phyloP scores from a whole-genome alignment of 2,329 filamentous ascomycete genomes.

The Thielaviopsis euricoi region DNA sequence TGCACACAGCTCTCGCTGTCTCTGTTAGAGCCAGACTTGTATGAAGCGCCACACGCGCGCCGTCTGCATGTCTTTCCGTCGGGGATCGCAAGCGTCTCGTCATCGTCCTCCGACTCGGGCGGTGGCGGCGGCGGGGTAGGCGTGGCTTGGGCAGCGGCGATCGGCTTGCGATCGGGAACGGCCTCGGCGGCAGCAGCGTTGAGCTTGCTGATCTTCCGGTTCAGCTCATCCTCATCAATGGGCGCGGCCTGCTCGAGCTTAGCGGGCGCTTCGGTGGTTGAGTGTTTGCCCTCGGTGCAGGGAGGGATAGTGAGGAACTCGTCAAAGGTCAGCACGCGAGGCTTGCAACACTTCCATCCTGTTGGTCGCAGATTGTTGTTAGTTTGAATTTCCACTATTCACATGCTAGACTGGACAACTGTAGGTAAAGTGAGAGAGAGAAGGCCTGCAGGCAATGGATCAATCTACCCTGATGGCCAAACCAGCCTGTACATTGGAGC shows the following conservation, averaged over 20 bases:
- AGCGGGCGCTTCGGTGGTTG: constrained; percentile 58
- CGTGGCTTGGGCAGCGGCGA: constrained; percentile 26
- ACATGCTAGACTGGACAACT: background rate
- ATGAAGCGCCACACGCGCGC: constrained; percentile 53
- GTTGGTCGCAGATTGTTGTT: constrained; percentile 4
- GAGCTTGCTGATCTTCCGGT: constrained; percentile 37
- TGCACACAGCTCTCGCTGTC: constrained; percentile 67
- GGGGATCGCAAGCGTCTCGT: constrained; percentile 56
- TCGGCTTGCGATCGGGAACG: constrained; percentile 24
- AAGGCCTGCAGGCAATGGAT: background rate
- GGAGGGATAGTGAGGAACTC: constrained; percentile 89
- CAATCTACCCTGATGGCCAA: background rate
- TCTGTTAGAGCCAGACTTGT: constrained; percentile 41
- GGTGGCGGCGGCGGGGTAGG: constrained; percentile 40
- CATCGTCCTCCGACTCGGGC: constrained; percentile 76
- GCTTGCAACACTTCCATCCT: constrained; percentile 99
- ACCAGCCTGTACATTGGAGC: too few relatives aligned
- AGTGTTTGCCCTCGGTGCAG: constrained; percentile 86
- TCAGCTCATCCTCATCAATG: constrained; percentile 25
- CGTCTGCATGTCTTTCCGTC: constrained; percentile 63
- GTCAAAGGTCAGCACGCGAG: constrained; percentile 90
- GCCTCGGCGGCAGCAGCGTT: constrained; percentile 24
- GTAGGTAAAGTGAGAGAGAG: too few relatives aligned
- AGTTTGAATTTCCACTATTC: constrained; percentile 10
- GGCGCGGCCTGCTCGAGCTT: constrained; percentile 41